phyloP scores from a whole-genome alignment of 176 grass and related monocot species.

The Avena insularis region DNA sequence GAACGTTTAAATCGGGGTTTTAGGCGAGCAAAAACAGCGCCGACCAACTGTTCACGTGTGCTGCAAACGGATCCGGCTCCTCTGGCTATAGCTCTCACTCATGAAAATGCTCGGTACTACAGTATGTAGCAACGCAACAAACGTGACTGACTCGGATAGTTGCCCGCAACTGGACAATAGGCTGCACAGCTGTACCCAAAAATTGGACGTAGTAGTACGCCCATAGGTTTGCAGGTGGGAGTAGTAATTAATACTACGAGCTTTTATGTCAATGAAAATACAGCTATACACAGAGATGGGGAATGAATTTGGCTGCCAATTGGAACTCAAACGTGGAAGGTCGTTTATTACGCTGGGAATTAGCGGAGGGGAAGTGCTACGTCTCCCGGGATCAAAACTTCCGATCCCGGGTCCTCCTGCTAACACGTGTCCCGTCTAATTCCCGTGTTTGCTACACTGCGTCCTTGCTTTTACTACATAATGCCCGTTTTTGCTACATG shows the following conservation, averaged over 20 bases:
- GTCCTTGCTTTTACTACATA: too few species aligned
- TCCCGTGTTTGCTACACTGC: too few species aligned
- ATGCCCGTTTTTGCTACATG: too few species aligned
- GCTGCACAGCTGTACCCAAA: constrained; percentile 1
- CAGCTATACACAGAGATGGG: not conserved
- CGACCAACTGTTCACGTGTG: too few species aligned
- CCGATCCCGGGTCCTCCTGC: too few species aligned
- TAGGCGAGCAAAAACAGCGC: too few species aligned
- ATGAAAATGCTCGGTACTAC: not conserved
- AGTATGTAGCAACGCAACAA: not conserved
- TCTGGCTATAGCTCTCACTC: too few species aligned
- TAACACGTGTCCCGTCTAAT: too few species aligned
- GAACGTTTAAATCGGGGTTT: too few species aligned
- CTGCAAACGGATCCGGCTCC: too few species aligned
- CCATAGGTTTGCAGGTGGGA: constrained; percentile 20
- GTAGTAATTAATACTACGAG: not conserved
- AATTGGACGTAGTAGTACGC: not conserved
- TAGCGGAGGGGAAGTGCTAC: too few species aligned
- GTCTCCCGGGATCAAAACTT: too few species aligned
- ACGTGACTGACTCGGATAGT: not conserved
- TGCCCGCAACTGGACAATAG: not conserved
- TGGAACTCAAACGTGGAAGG: not conserved
- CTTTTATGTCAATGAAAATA: not conserved
- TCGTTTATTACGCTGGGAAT: not conserved
- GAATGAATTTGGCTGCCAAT: not conserved